phyloP scores from a whole-genome alignment of 768 basidiomycete species.

The Guyanaporus albipodus region DNA sequence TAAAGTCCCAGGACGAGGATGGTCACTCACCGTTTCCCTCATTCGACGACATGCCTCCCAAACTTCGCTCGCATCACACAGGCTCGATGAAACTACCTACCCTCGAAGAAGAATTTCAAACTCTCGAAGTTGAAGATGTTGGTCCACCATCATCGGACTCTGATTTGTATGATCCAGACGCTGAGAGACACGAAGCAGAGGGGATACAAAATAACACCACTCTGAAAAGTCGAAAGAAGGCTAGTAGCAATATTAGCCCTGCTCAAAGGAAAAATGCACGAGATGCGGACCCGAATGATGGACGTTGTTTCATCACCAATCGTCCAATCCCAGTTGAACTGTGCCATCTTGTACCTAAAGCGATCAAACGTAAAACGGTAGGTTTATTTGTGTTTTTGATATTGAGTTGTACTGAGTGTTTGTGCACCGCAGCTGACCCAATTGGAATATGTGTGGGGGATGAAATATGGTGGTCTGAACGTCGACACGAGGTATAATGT shows the following conservation, averaged over 20 bases:
- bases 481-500: not conserved
- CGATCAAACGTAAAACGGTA: not conserved
- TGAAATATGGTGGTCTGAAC: not conserved
- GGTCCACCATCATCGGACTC: not conserved
- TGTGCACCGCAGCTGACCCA: not conserved
- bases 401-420: not conserved
- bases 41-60: not conserved
- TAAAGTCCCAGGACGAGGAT: not conserved
- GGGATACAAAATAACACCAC: no score
- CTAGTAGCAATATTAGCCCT: no score
- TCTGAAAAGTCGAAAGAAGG: no score
- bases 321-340: not conserved
- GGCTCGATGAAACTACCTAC: not conserved
- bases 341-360: not conserved
- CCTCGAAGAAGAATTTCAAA: not conserved
- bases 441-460: not conserved
- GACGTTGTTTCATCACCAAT: constrained; percentile 2
- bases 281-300: not conserved
- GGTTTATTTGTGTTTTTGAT: not conserved
- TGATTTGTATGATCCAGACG: no score
- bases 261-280: no score
- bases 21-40: not conserved
- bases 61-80: not conserved
- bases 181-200: no score
- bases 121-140: not conserved